Percentiles rank a stretch among this genome's conserved stretches.
Conservation (phyloP, 169 alveolate species). For the Plasmodium cynomolgi region DNA sequence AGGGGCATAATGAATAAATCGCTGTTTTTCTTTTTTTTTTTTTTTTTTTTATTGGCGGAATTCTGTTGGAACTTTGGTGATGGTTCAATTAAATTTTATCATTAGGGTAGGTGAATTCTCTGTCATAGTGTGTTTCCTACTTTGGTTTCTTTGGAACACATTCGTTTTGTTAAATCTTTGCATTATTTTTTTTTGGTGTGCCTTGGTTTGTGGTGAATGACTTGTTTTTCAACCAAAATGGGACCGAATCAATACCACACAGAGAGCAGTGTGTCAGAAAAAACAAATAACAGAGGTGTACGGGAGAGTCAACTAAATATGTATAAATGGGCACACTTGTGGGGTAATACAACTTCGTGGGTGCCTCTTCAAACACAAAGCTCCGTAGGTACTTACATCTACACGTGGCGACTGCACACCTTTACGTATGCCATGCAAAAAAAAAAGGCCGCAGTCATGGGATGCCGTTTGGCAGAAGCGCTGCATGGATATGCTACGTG, state of each 20-base stretch:
- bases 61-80: background rate
- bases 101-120: background rate
- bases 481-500: background rate
- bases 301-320: background rate
- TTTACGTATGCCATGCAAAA: background rate
- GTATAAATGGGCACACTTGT: background rate
- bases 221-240: background rate
- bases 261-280: background rate
- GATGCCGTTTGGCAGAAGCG: background rate
- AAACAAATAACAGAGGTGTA: too few relatives aligned
- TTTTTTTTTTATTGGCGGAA: background rate
- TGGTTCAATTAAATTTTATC: conserved; percentile 6
- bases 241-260: background rate
- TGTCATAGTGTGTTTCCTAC: conserved; percentile 8
- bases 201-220: background rate
- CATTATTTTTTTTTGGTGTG: background rate
- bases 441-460: background rate
- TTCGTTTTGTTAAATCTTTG: background rate
- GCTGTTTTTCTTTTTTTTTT: background rate
- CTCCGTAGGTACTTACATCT: background rate
- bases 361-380: background rate
- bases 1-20: background rate
- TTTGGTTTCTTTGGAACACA: background rate
- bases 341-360: background rate
- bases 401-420: background rate